Conservation (phyloP, 2,329 filamentous ascomycete species). For the Cladosporium sp. region DNA sequence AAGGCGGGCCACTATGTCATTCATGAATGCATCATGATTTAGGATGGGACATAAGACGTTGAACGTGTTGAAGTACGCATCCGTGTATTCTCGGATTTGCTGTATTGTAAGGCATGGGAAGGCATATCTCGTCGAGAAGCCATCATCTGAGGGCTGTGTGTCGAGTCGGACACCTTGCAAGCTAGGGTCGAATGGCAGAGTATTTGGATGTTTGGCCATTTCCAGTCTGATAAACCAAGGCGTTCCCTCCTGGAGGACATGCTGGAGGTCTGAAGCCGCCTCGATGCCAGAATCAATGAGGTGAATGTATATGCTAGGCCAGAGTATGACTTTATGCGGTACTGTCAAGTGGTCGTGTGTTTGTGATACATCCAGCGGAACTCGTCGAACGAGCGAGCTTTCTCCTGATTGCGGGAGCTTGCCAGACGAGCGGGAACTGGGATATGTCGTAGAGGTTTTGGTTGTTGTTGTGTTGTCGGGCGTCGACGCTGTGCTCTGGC, state of each 20-base stretch:
- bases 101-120: slow-evolving; percentile 43
- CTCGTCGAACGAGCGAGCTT: not conserved
- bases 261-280: slow-evolving; percentile 31
- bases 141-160: slow-evolving; percentile 14
- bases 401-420: not conserved
- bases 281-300: slow-evolving; percentile 32
- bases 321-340: slow-evolving; percentile 50
- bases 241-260: slow-evolving; percentile 34
- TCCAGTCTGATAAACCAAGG: slow-evolving; percentile 32
- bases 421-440: slow-evolving; percentile 9
- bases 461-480: not conserved
- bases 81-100: slow-evolving; percentile 47
- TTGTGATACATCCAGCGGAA: slow-evolving; percentile 4
- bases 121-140: slow-evolving; percentile 20
- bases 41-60: slow-evolving; percentile 56
- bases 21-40: slow-evolving; percentile 52
- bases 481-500: slow-evolving; percentile 1
- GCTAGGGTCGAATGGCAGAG: slow-evolving; percentile 26
- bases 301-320: slow-evolving; percentile 37
- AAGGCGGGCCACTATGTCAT: slow-evolving; percentile 43
- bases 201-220: slow-evolving; percentile 27
- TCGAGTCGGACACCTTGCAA: slow-evolving; percentile 21
- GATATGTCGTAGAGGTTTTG: not conserved
- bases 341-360: slow-evolving; percentile 32
- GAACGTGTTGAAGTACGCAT: slow-evolving; percentile 56